phyloP scores from a whole-genome alignment of 257 asterid species.

The Verbascum thapsus region DNA sequence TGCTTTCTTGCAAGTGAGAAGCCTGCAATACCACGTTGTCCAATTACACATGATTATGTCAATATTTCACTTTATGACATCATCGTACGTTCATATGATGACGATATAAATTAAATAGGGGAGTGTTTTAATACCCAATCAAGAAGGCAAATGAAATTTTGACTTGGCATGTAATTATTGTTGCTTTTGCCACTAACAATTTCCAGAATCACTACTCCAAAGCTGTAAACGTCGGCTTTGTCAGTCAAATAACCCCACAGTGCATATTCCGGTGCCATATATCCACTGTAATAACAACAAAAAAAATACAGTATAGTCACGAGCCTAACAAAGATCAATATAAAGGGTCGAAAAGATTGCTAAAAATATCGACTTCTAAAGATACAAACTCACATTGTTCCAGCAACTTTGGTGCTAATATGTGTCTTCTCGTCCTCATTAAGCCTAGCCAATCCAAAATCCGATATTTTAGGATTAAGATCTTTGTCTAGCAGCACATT shows the following conservation, averaged over 20 bases:
- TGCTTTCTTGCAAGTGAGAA: constrained; percentile 54
- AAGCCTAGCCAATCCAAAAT: constrained; percentile 91
- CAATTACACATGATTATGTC: constrained; percentile 17
- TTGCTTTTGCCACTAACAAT: constrained; percentile 84
- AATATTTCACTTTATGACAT: constrained; percentile 20
- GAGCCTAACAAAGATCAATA: background rate
- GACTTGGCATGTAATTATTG: constrained; percentile 64
- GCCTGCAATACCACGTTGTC: constrained; percentile 47
- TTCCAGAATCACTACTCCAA: constrained; percentile 78
- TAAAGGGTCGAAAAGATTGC: background rate
- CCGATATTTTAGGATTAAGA: constrained; percentile 83
- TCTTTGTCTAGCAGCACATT: constrained; percentile 80
- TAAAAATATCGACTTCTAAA: background rate
- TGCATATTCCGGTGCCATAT: constrained; percentile 98
- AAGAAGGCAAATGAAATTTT: constrained; percentile 70
- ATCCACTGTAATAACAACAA: constrained; percentile 60
- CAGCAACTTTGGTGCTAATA: constrained; percentile 89
- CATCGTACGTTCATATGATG: too few relatives aligned
- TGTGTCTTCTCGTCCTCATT: constrained; percentile 81
- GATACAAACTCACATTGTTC: constrained; percentile 70
- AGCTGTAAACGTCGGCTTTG: constrained; percentile 93
- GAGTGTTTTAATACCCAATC: constrained; percentile 66
- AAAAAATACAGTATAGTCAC: background rate
- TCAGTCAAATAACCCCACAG: constrained; percentile 85
- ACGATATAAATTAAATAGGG: too few relatives aligned